Evolutionary conservation across 2,329 filamentous ascomycete species (phyloP), one percentile per base, ranked within the genome.

Genomic region (Pseudogymnoascus sp.): DNA sequence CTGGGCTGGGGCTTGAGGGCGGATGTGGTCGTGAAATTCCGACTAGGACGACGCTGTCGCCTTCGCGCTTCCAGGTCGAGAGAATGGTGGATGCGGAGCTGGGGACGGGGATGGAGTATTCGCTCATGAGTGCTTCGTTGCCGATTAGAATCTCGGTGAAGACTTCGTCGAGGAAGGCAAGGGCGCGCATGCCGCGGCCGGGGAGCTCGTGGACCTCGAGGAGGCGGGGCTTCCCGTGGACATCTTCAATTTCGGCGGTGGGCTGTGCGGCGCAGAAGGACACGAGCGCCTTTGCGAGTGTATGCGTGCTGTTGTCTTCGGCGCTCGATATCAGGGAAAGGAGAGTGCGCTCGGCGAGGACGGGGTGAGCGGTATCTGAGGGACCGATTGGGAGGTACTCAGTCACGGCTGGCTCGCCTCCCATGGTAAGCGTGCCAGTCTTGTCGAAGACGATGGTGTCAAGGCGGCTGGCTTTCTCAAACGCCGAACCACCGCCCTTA

Each of bases 281-380:
- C 0, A 86, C 82, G 50, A 92, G 78, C 0, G 90, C 89, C 68
- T 84, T 87, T 25, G 88, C 90, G 21, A 93, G 81, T 0, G 89
- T 89, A 69, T 93, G 90, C 53, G 82, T 87, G 73, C 88, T 92
- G 72, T 84, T 86, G 65, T 86, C 83, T 71, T 93, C 90, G 1
- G 90, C 74, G 0, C 79, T 77, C 62, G 50, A n/a, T 33, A 56
- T 18, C 1, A 60, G 59, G 11, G 59, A 60, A 14, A 60, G 33
- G 10, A 56, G 50, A 12, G 50, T 33, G 10, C 50, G 50, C 10
- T 56, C 50, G n/a, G 50, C 50, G 16, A 56, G 50, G 33, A 38
- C 33, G 5, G 14, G 59, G 33, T 60, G 59, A 1, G 33, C 23
- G 21, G 38, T 38, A 10, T 38, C 33, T 4, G 62, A 33, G 5